A percentile compares a stretch with the other conserved stretches of the same genome.
Evolutionary conservation across 1,284 basidiomycete species (phyloP).

Genomic region (Puccinia coronata): DNA sequence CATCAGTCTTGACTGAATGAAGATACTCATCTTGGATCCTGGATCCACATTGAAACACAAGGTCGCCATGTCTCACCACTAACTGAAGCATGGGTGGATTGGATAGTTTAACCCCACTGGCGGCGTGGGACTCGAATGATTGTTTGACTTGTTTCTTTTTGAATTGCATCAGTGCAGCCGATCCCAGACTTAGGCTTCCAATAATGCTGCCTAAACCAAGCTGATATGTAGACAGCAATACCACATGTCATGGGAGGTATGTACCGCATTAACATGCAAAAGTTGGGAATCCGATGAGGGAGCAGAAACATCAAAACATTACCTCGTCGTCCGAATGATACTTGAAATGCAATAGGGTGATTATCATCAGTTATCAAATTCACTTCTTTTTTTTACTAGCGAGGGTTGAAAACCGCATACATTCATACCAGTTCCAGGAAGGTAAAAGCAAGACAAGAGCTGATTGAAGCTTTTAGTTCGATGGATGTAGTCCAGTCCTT

Average conservation of each 20-base stretch:
- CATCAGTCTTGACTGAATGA: slow-evolving; percentile 35
- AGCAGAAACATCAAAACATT: too few species aligned
- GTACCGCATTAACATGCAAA: background rate
- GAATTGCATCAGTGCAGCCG: slow-evolving; percentile 39
- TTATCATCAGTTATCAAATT: background rate
- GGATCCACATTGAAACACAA: slow-evolving; percentile 36
- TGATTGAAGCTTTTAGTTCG: slow-evolving; percentile 36
- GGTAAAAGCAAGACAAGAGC: slow-evolving; percentile 40
- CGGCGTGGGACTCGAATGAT: background rate
- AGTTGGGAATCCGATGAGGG: background rate
- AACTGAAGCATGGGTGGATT: slow-evolving; percentile 24
- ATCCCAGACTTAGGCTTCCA: slow-evolving; percentile 42
- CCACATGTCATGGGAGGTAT: background rate
- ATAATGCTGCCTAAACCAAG: slow-evolving; percentile 22
- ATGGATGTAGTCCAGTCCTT: background rate
- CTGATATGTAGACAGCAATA: background rate
- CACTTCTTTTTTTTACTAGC: background rate
- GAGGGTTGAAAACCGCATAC: background rate
- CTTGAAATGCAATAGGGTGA: background rate
- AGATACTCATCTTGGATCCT: slow-evolving; percentile 19
- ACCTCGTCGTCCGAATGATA: slow-evolving; percentile 50
- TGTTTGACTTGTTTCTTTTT: slow-evolving; percentile 42
- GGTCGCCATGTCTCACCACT: slow-evolving; percentile 37
- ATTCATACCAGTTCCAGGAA: slow-evolving; percentile 45
- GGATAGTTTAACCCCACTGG: too few species aligned